These are phyloP conservation scores for Asterella californica DNA, from an alignment of 225 moss, liverwort and hornwort species.

Conservation along the genomic window DNA sequence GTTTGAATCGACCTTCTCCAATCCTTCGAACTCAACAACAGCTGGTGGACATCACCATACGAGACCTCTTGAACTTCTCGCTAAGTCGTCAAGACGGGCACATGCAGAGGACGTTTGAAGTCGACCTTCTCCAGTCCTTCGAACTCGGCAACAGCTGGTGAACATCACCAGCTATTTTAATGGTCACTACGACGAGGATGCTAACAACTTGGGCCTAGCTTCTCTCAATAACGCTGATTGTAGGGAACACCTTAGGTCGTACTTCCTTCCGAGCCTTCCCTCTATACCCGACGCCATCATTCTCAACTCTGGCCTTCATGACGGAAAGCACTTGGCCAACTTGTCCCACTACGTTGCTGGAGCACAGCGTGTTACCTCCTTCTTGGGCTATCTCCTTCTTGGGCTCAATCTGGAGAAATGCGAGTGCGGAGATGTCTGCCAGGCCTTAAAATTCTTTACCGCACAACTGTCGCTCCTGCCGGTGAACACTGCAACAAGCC, in stretches of 20 bases:
- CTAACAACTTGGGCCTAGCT: slow-evolving; percentile 36
- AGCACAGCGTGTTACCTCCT: slow-evolving; percentile 28
- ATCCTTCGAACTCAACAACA: slow-evolving; percentile 39
- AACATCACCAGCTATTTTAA: slow-evolving; percentile 43
- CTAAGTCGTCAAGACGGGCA: slow-evolving; percentile 28
- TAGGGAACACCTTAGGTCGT: slow-evolving; percentile 23
- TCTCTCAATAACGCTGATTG: slow-evolving; percentile 34
- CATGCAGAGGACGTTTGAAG: slow-evolving; percentile 30
- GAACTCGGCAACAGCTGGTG: slow-evolving; percentile 34
- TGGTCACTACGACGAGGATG: slow-evolving; percentile 37
- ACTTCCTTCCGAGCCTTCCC: slow-evolving; percentile 28
- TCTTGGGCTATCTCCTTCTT: slow-evolving; percentile 44
- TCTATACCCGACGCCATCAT: slow-evolving; percentile 35
- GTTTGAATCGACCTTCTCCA: slow-evolving; percentile 31
- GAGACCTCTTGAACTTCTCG: slow-evolving; percentile 45
- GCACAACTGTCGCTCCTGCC: slow-evolving; percentile 53
- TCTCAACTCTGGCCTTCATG: slow-evolving; percentile 56
- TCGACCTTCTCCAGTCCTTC: slow-evolving; percentile 33
- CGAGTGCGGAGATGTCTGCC: neutral
- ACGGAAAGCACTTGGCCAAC: slow-evolving; percentile 35
- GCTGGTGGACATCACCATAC: too few relatives aligned
- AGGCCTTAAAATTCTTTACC: slow-evolving; percentile 37
- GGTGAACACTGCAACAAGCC: slow-evolving; percentile 38
- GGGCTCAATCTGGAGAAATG: slow-evolving; percentile 32
- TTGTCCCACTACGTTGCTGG: slow-evolving; percentile 24